phyloP scores from a whole-genome alignment of 2,329 filamentous ascomycete genomes.

The Metarhizium humberi region DNA sequence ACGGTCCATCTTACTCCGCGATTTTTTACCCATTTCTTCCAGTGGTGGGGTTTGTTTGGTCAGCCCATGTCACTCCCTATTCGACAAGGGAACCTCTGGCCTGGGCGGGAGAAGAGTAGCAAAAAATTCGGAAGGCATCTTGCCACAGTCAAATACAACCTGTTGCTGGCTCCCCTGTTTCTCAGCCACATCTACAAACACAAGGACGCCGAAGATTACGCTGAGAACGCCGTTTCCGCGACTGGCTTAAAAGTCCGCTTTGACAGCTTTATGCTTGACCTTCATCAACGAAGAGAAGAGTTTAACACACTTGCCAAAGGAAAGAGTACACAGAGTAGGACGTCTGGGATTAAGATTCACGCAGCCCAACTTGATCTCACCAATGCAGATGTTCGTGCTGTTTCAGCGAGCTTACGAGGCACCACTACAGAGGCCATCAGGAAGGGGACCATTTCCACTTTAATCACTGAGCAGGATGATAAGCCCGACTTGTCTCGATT shows the following conservation, averaged over 20 bases:
- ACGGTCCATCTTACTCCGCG: conserved; percentile 88
- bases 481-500: conserved; percentile 75
- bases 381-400: conserved; percentile 82
- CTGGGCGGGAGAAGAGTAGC: conserved; percentile 87
- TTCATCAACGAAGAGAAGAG: conserved; percentile 89
- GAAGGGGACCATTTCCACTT: conserved; percentile 41
- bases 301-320: conserved; percentile 76
- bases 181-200: conserved; percentile 98
- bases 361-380: conserved; percentile 88
- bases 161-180: conserved; percentile 85
- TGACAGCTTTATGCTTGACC: conserved; percentile 93
- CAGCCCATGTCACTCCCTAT: conserved; percentile 91
- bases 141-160: conserved; percentile 97
- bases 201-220: conserved; percentile 84
- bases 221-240: conserved; percentile 68
- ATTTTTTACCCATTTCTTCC: conserved; percentile 97
- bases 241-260: conserved; percentile 95
- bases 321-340: conserved; percentile 66
- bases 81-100: conserved; percentile 85
- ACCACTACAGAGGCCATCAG: conserved; percentile 70
- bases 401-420: conserved; percentile 81
- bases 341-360: conserved; percentile 91
- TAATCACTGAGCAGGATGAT: conserved; percentile 45
- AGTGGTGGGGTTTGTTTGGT: conserved; percentile 95
- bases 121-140: conserved; percentile 97